These are phyloP conservation scores for Cercospora zeina DNA, from an alignment of 2,329 filamentous ascomycete species.

Conservation along the genomic window DNA sequence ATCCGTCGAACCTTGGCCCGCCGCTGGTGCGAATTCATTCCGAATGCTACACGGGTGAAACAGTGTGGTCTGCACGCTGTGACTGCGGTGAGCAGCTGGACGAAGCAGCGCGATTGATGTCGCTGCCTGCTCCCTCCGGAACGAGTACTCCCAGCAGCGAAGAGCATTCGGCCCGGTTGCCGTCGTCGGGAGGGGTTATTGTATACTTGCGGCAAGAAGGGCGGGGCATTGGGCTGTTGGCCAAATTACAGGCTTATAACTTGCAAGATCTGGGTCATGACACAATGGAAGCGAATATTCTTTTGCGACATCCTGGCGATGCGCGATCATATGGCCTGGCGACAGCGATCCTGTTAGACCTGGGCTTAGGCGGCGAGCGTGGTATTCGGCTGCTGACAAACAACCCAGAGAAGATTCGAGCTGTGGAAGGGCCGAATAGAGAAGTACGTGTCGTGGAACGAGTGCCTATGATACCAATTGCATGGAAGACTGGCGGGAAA, in stretches of 20 bases:
- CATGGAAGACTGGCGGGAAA: slow-evolving; percentile 77
- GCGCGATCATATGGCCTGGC: slow-evolving; percentile 94
- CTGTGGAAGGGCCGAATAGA: slow-evolving; percentile 85
- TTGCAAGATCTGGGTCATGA: slow-evolving; percentile 95
- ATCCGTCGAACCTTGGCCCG: slow-evolving; percentile 44
- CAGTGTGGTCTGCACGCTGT: slow-evolving; percentile 95
- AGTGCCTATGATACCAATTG: slow-evolving; percentile 92
- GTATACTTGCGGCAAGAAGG: slow-evolving; percentile 96
- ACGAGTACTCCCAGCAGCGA: slow-evolving; percentile 32
- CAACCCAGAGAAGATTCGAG: slow-evolving; percentile 94
- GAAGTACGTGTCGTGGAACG: slow-evolving; percentile 86
- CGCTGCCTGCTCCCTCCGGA: slow-evolving; percentile 35
- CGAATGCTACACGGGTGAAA: slow-evolving; percentile 98
- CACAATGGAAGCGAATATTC: slow-evolving; percentile 91
- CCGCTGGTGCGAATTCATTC: slow-evolving; percentile 94
- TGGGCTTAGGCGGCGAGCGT: slow-evolving; percentile 67
- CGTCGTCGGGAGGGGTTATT: slow-evolving; percentile 76
- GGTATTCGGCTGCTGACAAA: slow-evolving; percentile 88
- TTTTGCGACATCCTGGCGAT: slow-evolving; percentile 89
- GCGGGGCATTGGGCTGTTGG: slow-evolving; percentile 87
- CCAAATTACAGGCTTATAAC: slow-evolving; percentile 98
- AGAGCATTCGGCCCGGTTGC: slow-evolving; percentile 38
- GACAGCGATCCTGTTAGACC: slow-evolving; percentile 86
- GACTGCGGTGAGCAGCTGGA: slow-evolving; percentile 98
- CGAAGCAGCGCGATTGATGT: slow-evolving; percentile 92